These are phyloP conservation scores for Teratosphaeria zuluensis DNA, from an alignment of 2,329 filamentous ascomycete genomes.

Conservation along the genomic window DNA sequence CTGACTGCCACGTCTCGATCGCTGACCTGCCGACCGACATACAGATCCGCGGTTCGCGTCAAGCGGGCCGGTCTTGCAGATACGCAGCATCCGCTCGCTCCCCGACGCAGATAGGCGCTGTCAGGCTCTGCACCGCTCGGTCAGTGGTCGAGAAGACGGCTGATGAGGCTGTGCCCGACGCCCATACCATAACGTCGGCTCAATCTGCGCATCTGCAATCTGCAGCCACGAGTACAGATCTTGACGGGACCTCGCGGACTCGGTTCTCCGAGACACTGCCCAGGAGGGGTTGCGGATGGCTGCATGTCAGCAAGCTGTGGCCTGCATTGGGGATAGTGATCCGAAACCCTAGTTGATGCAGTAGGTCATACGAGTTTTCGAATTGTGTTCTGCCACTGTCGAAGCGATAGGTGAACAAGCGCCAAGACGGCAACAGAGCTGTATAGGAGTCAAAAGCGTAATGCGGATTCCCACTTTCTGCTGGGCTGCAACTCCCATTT, in stretches of 20 bases:
- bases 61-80: not conserved
- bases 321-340: not conserved
- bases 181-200: not conserved
- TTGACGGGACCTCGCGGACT: not conserved
- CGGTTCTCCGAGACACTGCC: not conserved
- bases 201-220: not conserved
- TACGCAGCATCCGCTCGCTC: not conserved
- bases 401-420: not conserved
- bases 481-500: no score
- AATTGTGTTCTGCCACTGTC: not conserved
- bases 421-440: not conserved
- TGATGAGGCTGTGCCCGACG: not conserved
- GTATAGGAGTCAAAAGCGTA: not conserved
- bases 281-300: not conserved
- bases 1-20: not conserved
- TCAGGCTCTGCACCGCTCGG: not conserved
- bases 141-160: not conserved
- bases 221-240: not conserved
- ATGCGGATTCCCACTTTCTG: no score
- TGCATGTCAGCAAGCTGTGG: not conserved
- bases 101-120: not conserved
- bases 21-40: not conserved
- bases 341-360: not conserved
- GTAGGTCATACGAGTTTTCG: not conserved
- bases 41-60: not conserved